Conservation (phyloP, 2,329 filamentous ascomycete genomes). For the Clonostachys solani region DNA sequence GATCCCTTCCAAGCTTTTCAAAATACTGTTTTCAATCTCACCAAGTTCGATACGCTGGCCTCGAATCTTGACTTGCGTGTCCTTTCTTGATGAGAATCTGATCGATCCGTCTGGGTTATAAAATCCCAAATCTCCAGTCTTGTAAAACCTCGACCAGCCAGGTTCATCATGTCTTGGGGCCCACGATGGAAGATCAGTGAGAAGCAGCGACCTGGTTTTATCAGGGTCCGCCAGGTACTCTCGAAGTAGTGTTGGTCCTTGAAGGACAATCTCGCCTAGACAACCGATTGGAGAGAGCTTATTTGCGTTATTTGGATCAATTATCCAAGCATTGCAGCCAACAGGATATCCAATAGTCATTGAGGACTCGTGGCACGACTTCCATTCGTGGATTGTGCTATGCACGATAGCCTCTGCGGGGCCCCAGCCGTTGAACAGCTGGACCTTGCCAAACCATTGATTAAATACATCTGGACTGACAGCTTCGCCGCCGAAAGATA, state of each 20-base stretch:
- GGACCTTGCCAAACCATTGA: conserved; percentile 14
- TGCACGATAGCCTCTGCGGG: conserved; percentile 14
- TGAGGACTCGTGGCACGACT: conserved; percentile 9
- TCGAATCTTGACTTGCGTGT: conserved; percentile 51
- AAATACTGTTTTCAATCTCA: conserved; percentile 6
- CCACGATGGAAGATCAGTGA: conserved; percentile 14
- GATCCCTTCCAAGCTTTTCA: background rate
- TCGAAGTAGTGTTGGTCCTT: conserved; percentile 16
- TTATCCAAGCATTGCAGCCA: conserved; percentile 14
- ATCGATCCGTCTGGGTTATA: conserved; percentile 25
- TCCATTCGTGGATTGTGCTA: conserved; percentile 8
- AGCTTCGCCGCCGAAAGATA: conserved; percentile 12
- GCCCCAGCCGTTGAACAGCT: conserved; percentile 24
- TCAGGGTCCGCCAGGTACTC: conserved; percentile 48
- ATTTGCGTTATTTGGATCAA: conserved; percentile 14
- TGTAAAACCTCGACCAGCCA: conserved; percentile 23
- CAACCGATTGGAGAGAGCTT: conserved; percentile 19
- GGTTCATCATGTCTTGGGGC: background rate
- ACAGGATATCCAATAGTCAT: conserved; percentile 3
- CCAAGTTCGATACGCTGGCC: conserved; percentile 45
- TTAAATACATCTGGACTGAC: conserved; percentile 22
- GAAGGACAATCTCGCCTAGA: conserved; percentile 28
- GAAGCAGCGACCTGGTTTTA: conserved; percentile 45
- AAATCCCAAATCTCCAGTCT: conserved; percentile 39
- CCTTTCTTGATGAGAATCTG: conserved; percentile 41